Base-by-base conservation (phyloP, 2,329 filamentous ascomycete species). In the Talaromyces sp. region DNA sequence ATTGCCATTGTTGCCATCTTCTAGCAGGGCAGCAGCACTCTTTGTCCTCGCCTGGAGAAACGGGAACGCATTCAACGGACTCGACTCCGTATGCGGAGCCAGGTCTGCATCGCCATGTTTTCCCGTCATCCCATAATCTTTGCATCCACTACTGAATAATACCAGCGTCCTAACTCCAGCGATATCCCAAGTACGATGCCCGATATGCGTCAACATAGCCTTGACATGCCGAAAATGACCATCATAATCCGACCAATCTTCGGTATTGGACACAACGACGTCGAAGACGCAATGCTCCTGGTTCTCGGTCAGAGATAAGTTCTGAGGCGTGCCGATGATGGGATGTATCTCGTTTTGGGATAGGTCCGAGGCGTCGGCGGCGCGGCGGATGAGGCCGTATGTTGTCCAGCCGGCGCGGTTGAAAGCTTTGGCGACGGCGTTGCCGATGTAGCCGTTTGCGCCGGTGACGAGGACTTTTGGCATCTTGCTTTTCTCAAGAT, bases 331-430 rank as follows among this genome's bases (percentile, higher is more conserved):
- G 11, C 64, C 52, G 37, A 63, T 59, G 14, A 65, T 54, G 19
- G 64, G 50, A 35, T 65, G n/a, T 16, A 65, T 63, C 35, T 65
- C 60, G 31, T 63, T 57, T 37, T 54, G 59, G 2, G 31, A 14
- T 22, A 65, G 60, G 33, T 65, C 67, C 10, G 65, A 60, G 33
- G 56, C 72, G 19, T 62, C 60, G n/a, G 57, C 68, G 22, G 52
- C 64, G 13, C 64, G 64, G 7, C 64, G 59, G 50, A 65, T 63
- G 41, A 65, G 41, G 52, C 64, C 64, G 54, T 65, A 65, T 10
- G 64, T 65, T 43, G 41, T 59, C 64, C 64, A 65, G 22, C 63
- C 63, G 31, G 57, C 47, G 48, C 63, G 56, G 39, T 56, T 65
- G 39, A 65, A 65, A 31, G 56, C 63, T 39, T 65, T 65, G 47